Evolutionary conservation across 129 eudicot genomes (phyloP).

Genomic region (Saposhnikovia divaricata): DNA sequence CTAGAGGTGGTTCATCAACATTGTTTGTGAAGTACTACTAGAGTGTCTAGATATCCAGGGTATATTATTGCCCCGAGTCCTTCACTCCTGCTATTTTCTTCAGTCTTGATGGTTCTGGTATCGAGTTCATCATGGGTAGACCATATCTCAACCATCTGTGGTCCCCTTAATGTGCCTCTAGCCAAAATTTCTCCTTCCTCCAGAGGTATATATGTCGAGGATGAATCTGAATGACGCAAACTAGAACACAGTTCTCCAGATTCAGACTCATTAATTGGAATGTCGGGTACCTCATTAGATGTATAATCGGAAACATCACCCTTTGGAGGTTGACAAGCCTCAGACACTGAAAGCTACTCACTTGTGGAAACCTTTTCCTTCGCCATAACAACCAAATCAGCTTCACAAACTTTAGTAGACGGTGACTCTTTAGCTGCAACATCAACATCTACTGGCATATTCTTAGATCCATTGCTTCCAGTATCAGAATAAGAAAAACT

Average conservation of each 20-base stretch:
- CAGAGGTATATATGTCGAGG: conserved; percentile 15
- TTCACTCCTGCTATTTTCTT: conserved; percentile 12
- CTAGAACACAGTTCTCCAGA: conserved; percentile 14
- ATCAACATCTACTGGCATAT: conserved; percentile 17
- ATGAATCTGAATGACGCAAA: conserved; percentile 14
- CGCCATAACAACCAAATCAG: conserved; percentile 24
- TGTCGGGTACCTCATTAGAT: conserved; percentile 17
- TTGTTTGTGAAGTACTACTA: conserved; percentile 15
- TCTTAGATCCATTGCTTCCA: conserved; percentile 38
- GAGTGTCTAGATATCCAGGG: conserved; percentile 20
- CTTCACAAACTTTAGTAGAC: conserved; percentile 25
- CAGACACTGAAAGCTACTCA: conserved; percentile 23
- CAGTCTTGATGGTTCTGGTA: conserved; percentile 4
- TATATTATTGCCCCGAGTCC: conserved; percentile 12
- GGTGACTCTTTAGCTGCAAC: conserved; percentile 22
- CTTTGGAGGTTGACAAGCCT: conserved; percentile 19
- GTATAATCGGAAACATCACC: conserved; percentile 15
- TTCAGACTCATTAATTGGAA: conserved; percentile 15
- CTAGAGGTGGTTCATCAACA: conserved; percentile 25
- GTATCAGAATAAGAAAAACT: conserved; percentile 16
- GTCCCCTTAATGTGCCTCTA: conserved; percentile 22
- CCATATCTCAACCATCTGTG: conserved; percentile 23
- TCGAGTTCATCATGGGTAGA: conserved; percentile 15
- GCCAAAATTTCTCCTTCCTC: conserved; percentile 23
- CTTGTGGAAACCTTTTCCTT: conserved; percentile 15